A percentile compares a stretch with the other conserved stretches of the same genome.
These are phyloP conservation scores for Artemisia annua DNA, from an alignment of 129 eudicot genomes.

Conservation along the genomic window DNA sequence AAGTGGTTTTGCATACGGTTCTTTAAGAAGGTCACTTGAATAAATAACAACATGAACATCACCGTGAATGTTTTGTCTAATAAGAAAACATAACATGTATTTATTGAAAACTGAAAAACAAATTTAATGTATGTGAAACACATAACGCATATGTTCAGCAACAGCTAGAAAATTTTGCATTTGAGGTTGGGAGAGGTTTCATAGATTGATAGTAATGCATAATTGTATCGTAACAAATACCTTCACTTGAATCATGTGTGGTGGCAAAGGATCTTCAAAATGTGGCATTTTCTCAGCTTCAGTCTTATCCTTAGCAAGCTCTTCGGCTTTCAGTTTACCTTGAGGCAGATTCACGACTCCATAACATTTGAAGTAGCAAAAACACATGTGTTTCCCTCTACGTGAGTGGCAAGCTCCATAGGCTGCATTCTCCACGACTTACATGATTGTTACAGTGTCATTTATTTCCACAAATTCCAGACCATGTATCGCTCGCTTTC, in stretches of 20 bases:
- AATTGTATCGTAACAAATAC: no score
- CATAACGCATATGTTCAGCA: no score
- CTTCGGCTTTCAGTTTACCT: neutral
- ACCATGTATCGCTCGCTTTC: conserved; percentile 40
- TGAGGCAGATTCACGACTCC: neutral
- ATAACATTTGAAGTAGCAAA: neutral
- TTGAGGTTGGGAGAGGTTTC: no score
- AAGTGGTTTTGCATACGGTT: no score
- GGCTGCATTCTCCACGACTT: conserved; percentile 37
- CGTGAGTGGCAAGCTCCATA: conserved; percentile 38
- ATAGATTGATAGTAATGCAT: no score
- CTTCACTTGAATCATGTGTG: neutral
- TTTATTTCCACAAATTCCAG: conserved; percentile 34
- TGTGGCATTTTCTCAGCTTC: neutral
- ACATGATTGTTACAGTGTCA: conserved; percentile 34
- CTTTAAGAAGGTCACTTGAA: no score
- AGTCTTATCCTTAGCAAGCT: neutral
- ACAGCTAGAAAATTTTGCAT: no score
- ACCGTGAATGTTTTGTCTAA: no score
- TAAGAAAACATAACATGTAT: no score
- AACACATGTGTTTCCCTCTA: conserved; percentile 6
- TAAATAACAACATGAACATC: no score
- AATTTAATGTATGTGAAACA: no score
- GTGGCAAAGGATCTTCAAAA: neutral
- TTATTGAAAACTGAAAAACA: no score